Percentiles rank a stretch among this genome's conserved stretches.
Conservation (phyloP, 2,329 filamentous ascomycete genomes). For the Stagonosporopsis vannaccii region DNA sequence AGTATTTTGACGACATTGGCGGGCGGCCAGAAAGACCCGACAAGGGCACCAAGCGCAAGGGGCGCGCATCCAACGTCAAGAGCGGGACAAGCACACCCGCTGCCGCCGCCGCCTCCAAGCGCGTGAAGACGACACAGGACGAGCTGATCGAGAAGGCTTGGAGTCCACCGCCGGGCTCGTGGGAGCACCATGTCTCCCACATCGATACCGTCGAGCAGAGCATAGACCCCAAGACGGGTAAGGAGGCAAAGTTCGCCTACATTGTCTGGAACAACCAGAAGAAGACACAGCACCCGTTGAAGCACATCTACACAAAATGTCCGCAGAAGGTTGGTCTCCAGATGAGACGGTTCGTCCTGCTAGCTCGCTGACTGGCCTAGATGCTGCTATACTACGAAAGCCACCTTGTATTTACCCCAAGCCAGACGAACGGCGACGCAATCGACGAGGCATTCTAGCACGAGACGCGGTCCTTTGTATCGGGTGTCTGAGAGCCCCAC, state of each 20-base stretch:
- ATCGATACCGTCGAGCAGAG: slow-evolving; percentile 78
- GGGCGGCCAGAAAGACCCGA: slow-evolving; percentile 62
- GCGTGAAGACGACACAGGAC: slow-evolving; percentile 36
- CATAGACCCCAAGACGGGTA: slow-evolving; percentile 44
- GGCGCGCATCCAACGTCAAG: slow-evolving; percentile 35
- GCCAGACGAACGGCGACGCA: slow-evolving; percentile 18
- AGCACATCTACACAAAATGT: slow-evolving; percentile 75
- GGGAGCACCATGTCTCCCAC: slow-evolving; percentile 75
- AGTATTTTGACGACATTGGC: slow-evolving; percentile 70
- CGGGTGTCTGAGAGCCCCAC: neutral
- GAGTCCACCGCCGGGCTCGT: slow-evolving; percentile 74
- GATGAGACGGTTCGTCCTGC: neutral
- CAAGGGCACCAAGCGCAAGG: slow-evolving; percentile 63
- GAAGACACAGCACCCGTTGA: slow-evolving; percentile 76
- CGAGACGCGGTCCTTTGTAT: neutral
- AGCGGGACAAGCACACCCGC: slow-evolving; percentile 35
- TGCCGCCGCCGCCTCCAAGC: slow-evolving; percentile 31
- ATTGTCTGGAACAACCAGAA: slow-evolving; percentile 76
- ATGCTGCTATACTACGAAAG: slow-evolving; percentile 60
- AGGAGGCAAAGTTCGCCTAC: slow-evolving; percentile 69
- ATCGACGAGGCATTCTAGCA: slow-evolving; percentile 9
- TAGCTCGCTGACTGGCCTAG: slow-evolving; percentile 21
- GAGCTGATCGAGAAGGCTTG: slow-evolving; percentile 58
- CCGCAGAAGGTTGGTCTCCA: slow-evolving; percentile 69
- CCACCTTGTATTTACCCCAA: slow-evolving; percentile 50